A percentile compares a stretch with the other conserved stretches of the same genome.
Conservation (phyloP, 805 yeast species). For the Sugiyamaella floridensis region DNA sequence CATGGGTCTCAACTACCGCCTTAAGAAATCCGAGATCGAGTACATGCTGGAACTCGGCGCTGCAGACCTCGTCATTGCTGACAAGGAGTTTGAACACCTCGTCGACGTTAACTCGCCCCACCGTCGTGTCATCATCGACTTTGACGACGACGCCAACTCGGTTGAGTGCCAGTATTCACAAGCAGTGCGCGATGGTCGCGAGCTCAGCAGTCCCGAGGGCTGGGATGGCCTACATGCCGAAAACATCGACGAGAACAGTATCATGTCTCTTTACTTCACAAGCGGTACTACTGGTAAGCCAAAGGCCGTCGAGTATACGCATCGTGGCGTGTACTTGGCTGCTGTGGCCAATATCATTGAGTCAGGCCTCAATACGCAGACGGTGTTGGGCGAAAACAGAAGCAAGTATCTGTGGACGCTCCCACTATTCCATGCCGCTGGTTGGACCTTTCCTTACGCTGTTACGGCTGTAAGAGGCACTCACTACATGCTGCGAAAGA, state of each 20-base stretch:
- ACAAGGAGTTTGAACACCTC: constrained; percentile 24
- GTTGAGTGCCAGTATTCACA: constrained; percentile 13
- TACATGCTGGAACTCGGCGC: constrained; percentile 26
- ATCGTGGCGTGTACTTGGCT: constrained; percentile 30
- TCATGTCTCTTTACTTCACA: constrained; percentile 27
- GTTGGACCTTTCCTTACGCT: constrained; percentile 34
- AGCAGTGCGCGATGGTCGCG: constrained; percentile 16
- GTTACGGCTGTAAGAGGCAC: constrained; percentile 34
- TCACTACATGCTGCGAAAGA: constrained; percentile 30
- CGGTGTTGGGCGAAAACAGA: constrained; percentile 20
- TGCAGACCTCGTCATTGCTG: constrained; percentile 27
- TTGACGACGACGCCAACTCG: constrained; percentile 9
- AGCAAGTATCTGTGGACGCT: constrained; percentile 34
- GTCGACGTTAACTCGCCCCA: constrained; percentile 10
- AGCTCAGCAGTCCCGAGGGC: constrained; percentile 6
- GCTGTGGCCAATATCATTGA: constrained; percentile 29
- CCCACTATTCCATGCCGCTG: constrained; percentile 34
- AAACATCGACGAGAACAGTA: constrained; percentile 19
- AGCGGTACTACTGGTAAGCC: constrained; percentile 34
- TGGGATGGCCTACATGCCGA: constrained; percentile 22
- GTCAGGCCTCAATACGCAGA: constrained; percentile 26
- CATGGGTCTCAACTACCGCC: constrained; percentile 31
- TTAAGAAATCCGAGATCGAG: constrained; percentile 26
- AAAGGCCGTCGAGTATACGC: constrained; percentile 34
- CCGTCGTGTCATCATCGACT: constrained; percentile 17